Evolutionary conservation across 2,329 filamentous ascomycete genomes (phyloP).

Genomic region (Uncinocarpus reesii): DNA sequence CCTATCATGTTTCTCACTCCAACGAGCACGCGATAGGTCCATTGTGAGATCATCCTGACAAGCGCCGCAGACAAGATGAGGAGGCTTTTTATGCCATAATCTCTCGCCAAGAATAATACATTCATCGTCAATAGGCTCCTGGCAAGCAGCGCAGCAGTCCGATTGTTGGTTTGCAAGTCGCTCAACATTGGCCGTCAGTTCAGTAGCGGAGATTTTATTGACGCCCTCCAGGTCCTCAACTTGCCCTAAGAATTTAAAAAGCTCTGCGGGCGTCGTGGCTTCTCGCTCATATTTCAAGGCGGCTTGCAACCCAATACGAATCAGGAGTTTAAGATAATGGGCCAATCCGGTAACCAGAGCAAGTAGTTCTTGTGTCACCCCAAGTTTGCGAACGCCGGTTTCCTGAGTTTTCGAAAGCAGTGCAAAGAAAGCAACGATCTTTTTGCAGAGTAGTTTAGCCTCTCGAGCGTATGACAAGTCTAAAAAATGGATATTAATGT

Average conservation of each 20-base stretch:
- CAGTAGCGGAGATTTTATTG: conserved; percentile 57
- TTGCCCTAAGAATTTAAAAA: conserved; percentile 74
- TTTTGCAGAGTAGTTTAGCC: conserved; percentile 98
- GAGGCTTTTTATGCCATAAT: conserved; percentile 64
- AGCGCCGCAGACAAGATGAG: conserved; percentile 58
- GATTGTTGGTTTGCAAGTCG: conserved; percentile 63
- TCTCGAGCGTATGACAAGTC: conserved; percentile 86
- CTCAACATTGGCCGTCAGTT: conserved; percentile 55
- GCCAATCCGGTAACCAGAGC: conserved; percentile 91
- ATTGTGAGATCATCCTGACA: conserved; percentile 66
- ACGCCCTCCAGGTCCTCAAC: conserved; percentile 71
- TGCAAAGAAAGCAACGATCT: conserved; percentile 96
- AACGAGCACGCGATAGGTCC: conserved; percentile 58
- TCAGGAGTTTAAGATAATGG: conserved; percentile 94
- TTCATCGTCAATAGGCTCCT: conserved; percentile 86
- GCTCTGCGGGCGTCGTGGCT: conserved; percentile 58
- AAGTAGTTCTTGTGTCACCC: conserved; percentile 96
- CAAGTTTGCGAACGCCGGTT: conserved; percentile 75
- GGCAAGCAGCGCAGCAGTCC: conserved; percentile 74
- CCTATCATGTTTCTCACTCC: conserved; percentile 56
- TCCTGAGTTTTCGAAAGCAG: conserved; percentile 91
- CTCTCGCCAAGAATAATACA: conserved; percentile 65
- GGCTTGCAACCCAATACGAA: conserved; percentile 91
- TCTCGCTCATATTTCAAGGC: conserved; percentile 85
- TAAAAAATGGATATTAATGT: conserved; percentile 30